A percentile compares a stretch with the other conserved stretches of the same genome.
Conservation (phyloP, 192 early-diverging fungal genomes). For the Coemansia sp. region DNA sequence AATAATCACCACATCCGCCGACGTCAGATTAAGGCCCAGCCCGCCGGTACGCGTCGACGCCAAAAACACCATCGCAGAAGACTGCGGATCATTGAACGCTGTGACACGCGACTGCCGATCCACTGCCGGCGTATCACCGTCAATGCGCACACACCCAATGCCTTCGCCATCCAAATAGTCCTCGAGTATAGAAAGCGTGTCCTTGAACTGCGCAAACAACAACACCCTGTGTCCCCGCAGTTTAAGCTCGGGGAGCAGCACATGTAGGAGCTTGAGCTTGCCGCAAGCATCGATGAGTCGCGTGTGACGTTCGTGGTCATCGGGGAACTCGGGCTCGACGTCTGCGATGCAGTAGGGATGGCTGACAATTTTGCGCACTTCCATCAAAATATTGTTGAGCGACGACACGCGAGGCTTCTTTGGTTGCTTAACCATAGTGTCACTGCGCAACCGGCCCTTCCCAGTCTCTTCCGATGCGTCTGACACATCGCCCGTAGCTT, state of each 20-base stretch:
- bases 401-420: constrained; percentile 41
- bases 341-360: constrained; percentile 84
- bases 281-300: constrained; percentile 85
- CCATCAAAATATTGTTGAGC: constrained; percentile 89
- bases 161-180: constrained; percentile 81
- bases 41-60: constrained; percentile 92
- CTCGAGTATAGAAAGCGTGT: constrained; percentile 84
- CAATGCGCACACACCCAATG: constrained; percentile 79
- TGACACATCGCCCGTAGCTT: not conserved
- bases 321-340: constrained; percentile 59
- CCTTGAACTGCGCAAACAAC: constrained; percentile 96
- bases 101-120: constrained; percentile 84
- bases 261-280: constrained; percentile 93
- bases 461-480: constrained; percentile 38
- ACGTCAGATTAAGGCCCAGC: constrained; percentile 89
- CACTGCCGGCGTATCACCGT: constrained; percentile 78
- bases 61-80: constrained; percentile 86
- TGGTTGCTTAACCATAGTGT: not conserved
- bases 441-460: constrained; percentile 13
- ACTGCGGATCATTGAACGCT: constrained; percentile 87
- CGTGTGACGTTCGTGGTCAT: constrained; percentile 67
- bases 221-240: constrained; percentile 88
- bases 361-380: constrained; percentile 91
- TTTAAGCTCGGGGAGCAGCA: constrained; percentile 80
- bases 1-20: constrained; percentile 94